Base-by-base conservation (phyloP, 345 rosid species). In the Ceriops tagal region DNA sequence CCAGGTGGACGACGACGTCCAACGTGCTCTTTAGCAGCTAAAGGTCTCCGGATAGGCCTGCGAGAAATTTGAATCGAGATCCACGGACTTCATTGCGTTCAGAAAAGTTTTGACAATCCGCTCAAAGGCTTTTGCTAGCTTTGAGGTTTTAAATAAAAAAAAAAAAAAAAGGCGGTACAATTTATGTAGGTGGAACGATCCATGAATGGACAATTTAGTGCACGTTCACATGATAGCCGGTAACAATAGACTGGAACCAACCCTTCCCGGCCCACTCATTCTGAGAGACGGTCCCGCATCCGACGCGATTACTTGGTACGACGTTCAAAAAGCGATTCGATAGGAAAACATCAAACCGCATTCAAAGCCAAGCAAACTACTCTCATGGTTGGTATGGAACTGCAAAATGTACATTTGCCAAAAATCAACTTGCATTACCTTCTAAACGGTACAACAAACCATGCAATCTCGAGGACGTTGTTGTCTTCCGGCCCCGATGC, bases 71-170 rank as follows among this genome's bases (percentile, higher is more conserved):
- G 35, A 26, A 8, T 49, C 22, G 11, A 60, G 28, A 13, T 24
- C n/a, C 56, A 47, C 28, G 53, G 30, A 43, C 27, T 43, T 43
- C 3, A 27, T 11, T 43, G 13, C 1, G 19, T 18, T 69, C 11
- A 11, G 18, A 49, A 47, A 47, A 30, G 58, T 47, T 69, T 69
- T 69, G 59, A 51, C 32, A 34, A 31, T 60, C 24, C 6, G 53
- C 5, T 19, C 27, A 22, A 10, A 27, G 67, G 58, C 58, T 30
- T 34, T 22, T 46, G 64, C 43, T 19, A 13, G 13, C 58, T 68
- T 43, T 24, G 16, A 56, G 27, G 27, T 16, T 35, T 67, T 34
- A 7, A 34, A 9, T 34, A 7, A 1, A 7, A 21, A 31, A 30
- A 15, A 28, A 21, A 28, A 19, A 3, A 28, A 65, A 51, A 26